Evolutionary conservation across 2,329 filamentous ascomycete genomes (phyloP).

Genomic region (Penicillium sclerotiorum): DNA sequence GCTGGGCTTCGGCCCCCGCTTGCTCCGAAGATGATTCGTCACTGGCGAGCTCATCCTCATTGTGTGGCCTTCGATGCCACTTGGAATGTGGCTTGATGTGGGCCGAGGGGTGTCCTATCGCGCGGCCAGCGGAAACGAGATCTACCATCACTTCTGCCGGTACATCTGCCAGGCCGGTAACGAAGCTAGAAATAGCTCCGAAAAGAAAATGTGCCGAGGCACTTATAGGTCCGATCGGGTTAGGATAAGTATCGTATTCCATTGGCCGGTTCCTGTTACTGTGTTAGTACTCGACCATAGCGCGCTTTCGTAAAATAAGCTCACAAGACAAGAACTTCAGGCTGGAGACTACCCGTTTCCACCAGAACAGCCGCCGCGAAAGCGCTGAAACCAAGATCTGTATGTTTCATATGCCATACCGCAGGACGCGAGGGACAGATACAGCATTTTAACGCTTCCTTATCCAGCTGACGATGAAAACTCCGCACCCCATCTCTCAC

Average conservation of each 20-base stretch:
- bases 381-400: slow-evolving; percentile 68
- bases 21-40: slow-evolving; percentile 3
- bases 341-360: slow-evolving; percentile 64
- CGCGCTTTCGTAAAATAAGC: slow-evolving; percentile 31
- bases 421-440: slow-evolving; percentile 69
- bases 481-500: slow-evolving; percentile 64
- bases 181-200: slow-evolving; percentile 78
- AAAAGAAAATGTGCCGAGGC: slow-evolving; percentile 76
- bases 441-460: slow-evolving; percentile 69
- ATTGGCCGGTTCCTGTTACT: slow-evolving; percentile 50
- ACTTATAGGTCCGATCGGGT: slow-evolving; percentile 77
- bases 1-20: background rate
- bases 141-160: slow-evolving; percentile 53
- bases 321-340: slow-evolving; percentile 72
- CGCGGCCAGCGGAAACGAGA: slow-evolving; percentile 55
- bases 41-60: slow-evolving; percentile 7
- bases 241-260: slow-evolving; percentile 77
- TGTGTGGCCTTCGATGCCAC: slow-evolving; percentile 4
- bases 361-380: slow-evolving; percentile 72
- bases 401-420: slow-evolving; percentile 73
- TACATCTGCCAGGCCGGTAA: slow-evolving; percentile 79
- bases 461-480: slow-evolving; percentile 71
- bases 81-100: slow-evolving; percentile 47
- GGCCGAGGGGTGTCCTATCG: slow-evolving; percentile 54
- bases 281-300: slow-evolving; percentile 27